Evolutionary conservation across 495 filamentous ascomycete species (phyloP), one percentile per base, ranked within the genome.

Genomic region (Penicillium antarcticum): DNA sequence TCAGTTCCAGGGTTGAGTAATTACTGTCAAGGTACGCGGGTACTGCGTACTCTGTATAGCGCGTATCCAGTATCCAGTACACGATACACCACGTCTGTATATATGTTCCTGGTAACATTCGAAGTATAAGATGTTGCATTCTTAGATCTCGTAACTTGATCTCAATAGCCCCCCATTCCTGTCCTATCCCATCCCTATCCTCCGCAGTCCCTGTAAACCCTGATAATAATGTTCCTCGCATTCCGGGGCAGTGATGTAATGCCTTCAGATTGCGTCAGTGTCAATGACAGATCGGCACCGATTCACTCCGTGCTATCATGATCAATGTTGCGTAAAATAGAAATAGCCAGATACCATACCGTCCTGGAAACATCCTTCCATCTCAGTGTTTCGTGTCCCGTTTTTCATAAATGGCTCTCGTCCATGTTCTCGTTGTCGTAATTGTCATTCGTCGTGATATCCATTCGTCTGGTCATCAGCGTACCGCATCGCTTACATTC

Each of bases 81-180:
- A 38, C 50, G 51, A 56, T 61, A 62, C 61, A 45, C 32, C 13
- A 43, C 45, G 24, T 36, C 37, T 23, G 21, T 23, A 14, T 50
- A 54, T 42, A 19, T 38, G 57, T 63, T 55, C 60, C 57, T 63
- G 55, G 57, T 61, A 63, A 58, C 24, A 55, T 63, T 61, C 41
- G 42, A 37, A 29, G 33, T 51, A 49, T 45, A 47, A 10, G 26
- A 29, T 29, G 5, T 29, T 29, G 5, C 26, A 29, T 29, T 29
- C 26, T 8, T 7, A 29, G 5, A 8, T 29, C 0, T 1, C 26
- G 26, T 29, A 1, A 29, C n/a, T n/a, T 29, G 8, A 29, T 29
- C 6, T 29, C 26, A 29, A 29, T 29, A 10, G 8, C 26, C 26
- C 7, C 32, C 26, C 1, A 12, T 21, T 24, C 8, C 10, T 34